phyloP scores from a whole-genome alignment of 768 basidiomycete species.

The Mycena haematopus region DNA sequence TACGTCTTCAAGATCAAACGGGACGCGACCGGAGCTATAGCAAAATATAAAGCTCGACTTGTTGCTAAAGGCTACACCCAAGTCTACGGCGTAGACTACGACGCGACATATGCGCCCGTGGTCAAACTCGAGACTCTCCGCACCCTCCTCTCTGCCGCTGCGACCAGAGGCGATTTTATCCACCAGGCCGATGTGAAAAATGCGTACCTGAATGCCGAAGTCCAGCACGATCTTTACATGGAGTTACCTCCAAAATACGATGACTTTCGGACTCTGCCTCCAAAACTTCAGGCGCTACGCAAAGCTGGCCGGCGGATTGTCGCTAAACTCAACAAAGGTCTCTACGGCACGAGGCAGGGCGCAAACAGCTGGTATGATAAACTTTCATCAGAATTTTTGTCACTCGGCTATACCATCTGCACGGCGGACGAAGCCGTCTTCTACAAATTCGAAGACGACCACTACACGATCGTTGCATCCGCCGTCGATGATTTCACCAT shows the following conservation, averaged over 20 bases:
- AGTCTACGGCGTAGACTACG: constrained; percentile 43
- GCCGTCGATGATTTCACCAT: constrained; percentile 35
- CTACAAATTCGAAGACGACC: constrained; percentile 17
- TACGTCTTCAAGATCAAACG: constrained; percentile 32
- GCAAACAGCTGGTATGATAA: constrained; percentile 37
- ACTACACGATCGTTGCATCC: constrained; percentile 23
- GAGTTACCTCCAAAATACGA: constrained; percentile 29
- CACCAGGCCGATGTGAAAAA: too few species aligned
- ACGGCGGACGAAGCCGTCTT: constrained; percentile 29
- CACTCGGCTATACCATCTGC: constrained; percentile 19
- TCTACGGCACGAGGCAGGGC: constrained; percentile 36
- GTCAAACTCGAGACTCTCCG: constrained; percentile 33
- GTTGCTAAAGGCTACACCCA: constrained; percentile 51
- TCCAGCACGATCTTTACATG: constrained; percentile 36
- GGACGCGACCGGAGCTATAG: constrained; percentile 27
- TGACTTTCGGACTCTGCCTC: constrained; percentile 31
- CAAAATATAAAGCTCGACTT: constrained; percentile 41
- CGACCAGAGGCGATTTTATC: constrained; percentile 8
- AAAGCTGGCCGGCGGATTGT: constrained; percentile 41
- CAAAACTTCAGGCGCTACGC: constrained; percentile 37
- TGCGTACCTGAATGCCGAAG: constrained; percentile 34
- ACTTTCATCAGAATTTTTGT: constrained; percentile 17
- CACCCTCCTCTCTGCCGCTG: constrained; percentile 31
- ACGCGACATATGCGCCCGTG: constrained; percentile 38
- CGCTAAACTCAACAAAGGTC: constrained; percentile 11